Conservation (phyloP, 1,284 basidiomycete species). For the Stygiomarasmius scandens region DNA sequence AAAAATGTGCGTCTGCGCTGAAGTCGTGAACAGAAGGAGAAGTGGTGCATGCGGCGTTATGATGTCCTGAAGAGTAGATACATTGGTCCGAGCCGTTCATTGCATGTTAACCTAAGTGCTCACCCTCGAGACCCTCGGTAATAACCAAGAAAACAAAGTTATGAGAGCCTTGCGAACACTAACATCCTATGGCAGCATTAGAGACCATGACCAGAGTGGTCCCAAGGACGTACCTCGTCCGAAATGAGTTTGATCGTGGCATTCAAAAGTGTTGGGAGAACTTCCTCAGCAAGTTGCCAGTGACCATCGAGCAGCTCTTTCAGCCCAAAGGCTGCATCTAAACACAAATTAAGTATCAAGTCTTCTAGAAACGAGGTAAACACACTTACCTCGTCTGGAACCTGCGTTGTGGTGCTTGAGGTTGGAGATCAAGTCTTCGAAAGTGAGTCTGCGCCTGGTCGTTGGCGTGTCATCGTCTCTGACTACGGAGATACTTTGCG, state of each 20-base stretch:
- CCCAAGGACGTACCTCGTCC: constrained; percentile 67
- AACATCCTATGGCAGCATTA: constrained; percentile 50
- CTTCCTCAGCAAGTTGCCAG: constrained; percentile 56
- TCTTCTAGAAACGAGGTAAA: neutral
- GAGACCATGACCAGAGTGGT: constrained; percentile 9
- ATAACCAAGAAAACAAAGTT: constrained; percentile 70
- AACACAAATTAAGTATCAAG: constrained; percentile 1
- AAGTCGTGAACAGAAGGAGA: constrained; percentile 84
- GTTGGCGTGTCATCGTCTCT: constrained; percentile 62
- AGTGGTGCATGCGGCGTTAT: constrained; percentile 72
- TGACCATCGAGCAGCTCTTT: constrained; percentile 79
- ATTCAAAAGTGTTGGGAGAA: constrained; percentile 67
- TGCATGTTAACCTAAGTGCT: constrained; percentile 16
- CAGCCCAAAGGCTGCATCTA: constrained; percentile 83
- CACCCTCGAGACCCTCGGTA: constrained; percentile 68
- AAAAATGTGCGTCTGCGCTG: constrained; percentile 93
- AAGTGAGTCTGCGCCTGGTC: constrained; percentile 76
- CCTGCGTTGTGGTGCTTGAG: constrained; percentile 83
- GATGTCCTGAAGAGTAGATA: constrained; percentile 49
- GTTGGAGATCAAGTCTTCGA: constrained; percentile 80
- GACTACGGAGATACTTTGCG: constrained; percentile 71
- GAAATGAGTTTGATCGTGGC: constrained; percentile 73
- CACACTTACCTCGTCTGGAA: constrained; percentile 65
- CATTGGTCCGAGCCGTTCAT: no score
- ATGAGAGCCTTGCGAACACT: constrained; percentile 64